phyloP scores from a whole-genome alignment of 352 stramenopile species.

The Plasmopara muralis region DNA sequence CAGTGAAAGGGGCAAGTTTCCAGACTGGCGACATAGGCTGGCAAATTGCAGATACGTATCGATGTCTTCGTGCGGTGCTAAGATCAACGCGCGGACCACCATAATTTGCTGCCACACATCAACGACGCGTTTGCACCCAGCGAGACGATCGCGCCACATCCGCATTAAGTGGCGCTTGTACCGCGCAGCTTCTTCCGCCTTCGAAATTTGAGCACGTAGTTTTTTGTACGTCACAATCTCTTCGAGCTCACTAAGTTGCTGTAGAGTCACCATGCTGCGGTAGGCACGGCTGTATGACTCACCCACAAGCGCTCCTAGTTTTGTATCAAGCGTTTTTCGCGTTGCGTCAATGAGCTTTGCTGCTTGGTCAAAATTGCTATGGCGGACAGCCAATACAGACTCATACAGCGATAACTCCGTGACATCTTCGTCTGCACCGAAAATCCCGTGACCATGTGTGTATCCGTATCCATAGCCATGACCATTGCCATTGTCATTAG shows the following conservation, averaged over 20 bases:
- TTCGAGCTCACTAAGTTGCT: constrained; percentile 96
- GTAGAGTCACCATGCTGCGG: constrained; percentile 93
- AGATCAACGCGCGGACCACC: constrained; percentile 87
- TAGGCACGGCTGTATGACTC: constrained; percentile 97
- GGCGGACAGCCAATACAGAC: constrained; percentile 91
- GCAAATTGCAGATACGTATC: constrained; percentile 91
- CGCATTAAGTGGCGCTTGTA: constrained; percentile 80
- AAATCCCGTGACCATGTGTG: constrained; percentile 23
- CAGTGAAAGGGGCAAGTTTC: constrained; percentile 77
- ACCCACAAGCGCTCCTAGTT: constrained; percentile 92
- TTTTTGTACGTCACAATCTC: constrained; percentile 96
- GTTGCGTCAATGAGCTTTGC: constrained; percentile 91
- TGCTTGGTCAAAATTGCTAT: constrained; percentile 90
- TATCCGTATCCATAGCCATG: constrained; percentile 26
- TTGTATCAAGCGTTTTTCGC: constrained; percentile 89
- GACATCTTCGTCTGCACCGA: constrained; percentile 29
- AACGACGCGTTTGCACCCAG: constrained; percentile 88
- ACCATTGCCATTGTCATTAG: constrained; percentile 17
- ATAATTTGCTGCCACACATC: constrained; percentile 92
- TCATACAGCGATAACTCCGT: constrained; percentile 61
- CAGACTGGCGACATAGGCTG: constrained; percentile 86
- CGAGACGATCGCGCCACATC: constrained; percentile 82
- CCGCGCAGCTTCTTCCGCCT: constrained; percentile 61
- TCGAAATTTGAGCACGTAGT: constrained; percentile 55
- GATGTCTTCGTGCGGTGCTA: constrained; percentile 83